phyloP scores from a whole-genome alignment of 2,329 filamentous ascomycete genomes.

The Scytalidium sp. region DNA sequence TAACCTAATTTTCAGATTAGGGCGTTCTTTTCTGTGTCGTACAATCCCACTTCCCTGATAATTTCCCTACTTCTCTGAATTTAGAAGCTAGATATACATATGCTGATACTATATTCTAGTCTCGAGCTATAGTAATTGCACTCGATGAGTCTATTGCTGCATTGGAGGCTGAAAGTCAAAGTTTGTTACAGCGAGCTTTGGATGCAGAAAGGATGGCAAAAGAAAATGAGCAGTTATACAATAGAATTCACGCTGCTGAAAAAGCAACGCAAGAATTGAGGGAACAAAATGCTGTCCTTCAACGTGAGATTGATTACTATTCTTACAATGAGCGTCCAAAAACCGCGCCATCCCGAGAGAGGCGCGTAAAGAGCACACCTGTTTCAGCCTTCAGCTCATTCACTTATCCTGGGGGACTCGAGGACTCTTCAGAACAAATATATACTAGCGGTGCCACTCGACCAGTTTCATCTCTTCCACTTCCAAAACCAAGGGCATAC shows the following conservation, averaged over 20 bases:
- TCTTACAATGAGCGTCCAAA: neutral
- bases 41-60: neutral
- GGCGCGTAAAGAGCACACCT: neutral
- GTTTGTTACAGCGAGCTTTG: conserved; percentile 17
- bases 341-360: neutral
- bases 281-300: neutral
- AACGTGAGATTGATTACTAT: neutral
- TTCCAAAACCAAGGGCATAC: conserved; percentile 1
- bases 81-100: neutral
- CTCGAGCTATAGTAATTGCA: conserved; percentile 17
- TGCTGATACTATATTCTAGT: conserved; percentile 10
- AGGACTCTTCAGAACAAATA: neutral
- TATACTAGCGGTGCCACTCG: neutral
- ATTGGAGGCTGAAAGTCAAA: conserved; percentile 21
- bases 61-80: conserved; percentile 5
- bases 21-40: neutral
- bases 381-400: neutral
- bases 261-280: neutral
- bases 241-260: neutral
- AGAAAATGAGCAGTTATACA: neutral
- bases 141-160: conserved; percentile 21
- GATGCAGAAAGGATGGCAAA: conserved; percentile 21
- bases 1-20: conserved; percentile 1
- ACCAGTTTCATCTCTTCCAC: conserved; percentile 5
- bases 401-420: neutral